Evolutionary conservation across 257 asterid genomes (phyloP).

Genomic region (Apocynum venetum): DNA sequence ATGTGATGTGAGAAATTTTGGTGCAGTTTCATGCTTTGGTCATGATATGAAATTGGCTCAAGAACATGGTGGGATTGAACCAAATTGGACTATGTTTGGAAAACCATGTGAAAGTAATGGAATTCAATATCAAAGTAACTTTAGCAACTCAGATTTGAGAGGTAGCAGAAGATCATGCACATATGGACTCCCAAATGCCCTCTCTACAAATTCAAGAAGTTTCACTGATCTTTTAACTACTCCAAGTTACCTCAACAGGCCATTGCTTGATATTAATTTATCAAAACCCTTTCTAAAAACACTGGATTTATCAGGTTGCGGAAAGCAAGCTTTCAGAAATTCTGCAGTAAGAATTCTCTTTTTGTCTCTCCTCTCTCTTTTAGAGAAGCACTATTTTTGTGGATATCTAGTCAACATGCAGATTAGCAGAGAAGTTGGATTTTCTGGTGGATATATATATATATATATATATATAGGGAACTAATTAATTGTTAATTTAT

Average conservation of each 20-base stretch:
- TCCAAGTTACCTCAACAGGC: conserved; percentile 17
- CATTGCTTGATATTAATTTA: conserved; percentile 16
- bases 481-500: neutral
- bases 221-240: conserved; percentile 9
- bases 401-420: conserved; percentile 1
- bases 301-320: conserved; percentile 13
- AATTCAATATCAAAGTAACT: neutral
- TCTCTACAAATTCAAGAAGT: conserved; percentile 7
- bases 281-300: conserved; percentile 17
- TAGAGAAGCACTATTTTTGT: neutral
- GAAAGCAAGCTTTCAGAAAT: conserved; percentile 13
- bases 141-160: neutral
- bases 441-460: neutral
- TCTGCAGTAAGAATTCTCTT: conserved; percentile 24
- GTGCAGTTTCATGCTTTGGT: neutral
- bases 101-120: neutral
- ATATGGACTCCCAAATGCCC: neutral
- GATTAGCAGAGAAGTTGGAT: neutral
- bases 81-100: neutral
- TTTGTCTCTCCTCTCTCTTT: neutral
- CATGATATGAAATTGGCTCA: neutral
- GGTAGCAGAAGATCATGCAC: neutral
- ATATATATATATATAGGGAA: neutral
- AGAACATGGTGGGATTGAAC: neutral
- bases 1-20: neutral